Evolutionary conservation across 805 yeast genomes (phyloP).

Genomic region (Barnettozyma salicaria): DNA sequence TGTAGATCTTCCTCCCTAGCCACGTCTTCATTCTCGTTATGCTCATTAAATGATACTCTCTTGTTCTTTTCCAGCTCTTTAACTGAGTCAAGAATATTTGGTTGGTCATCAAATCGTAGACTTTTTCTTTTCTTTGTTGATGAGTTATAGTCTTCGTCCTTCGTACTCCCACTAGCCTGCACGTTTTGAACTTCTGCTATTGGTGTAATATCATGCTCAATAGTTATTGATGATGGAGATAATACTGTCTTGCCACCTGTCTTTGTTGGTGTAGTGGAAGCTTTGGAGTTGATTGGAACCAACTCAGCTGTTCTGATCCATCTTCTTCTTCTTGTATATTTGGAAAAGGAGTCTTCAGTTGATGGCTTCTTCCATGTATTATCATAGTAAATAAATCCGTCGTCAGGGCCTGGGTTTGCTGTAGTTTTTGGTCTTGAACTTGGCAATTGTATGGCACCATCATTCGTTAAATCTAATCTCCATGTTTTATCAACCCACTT

Average conservation of each 20-base stretch:
- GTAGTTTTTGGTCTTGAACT: conserved; percentile 47
- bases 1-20: not conserved
- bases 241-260: not conserved
- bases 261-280: not conserved
- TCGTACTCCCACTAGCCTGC: conserved; percentile 19
- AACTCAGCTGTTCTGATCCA: conserved; percentile 95
- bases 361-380: conserved; percentile 92
- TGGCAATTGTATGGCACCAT: conserved; percentile 72
- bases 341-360: conserved; percentile 80
- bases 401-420: conserved; percentile 71
- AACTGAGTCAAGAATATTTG: conserved; percentile 23
- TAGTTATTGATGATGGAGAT: conserved; percentile 7
- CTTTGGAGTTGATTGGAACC: conserved; percentile 33
- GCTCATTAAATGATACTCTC: conserved; percentile 9
- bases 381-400: conserved; percentile 84
- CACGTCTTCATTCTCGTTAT: conserved; percentile 4
- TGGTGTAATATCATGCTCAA: conserved; percentile 13
- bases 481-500: conserved; percentile 92
- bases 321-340: conserved; percentile 89
- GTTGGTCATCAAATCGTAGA: conserved; percentile 40
- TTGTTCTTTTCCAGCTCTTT: conserved; percentile 16
- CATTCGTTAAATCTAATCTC: conserved; percentile 85
- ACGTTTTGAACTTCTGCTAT: conserved; percentile 20
- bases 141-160: not conserved
- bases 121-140: conserved; percentile 33